phyloP scores from a whole-genome alignment of 257 asterid genomes.

The Lantana camara region DNA sequence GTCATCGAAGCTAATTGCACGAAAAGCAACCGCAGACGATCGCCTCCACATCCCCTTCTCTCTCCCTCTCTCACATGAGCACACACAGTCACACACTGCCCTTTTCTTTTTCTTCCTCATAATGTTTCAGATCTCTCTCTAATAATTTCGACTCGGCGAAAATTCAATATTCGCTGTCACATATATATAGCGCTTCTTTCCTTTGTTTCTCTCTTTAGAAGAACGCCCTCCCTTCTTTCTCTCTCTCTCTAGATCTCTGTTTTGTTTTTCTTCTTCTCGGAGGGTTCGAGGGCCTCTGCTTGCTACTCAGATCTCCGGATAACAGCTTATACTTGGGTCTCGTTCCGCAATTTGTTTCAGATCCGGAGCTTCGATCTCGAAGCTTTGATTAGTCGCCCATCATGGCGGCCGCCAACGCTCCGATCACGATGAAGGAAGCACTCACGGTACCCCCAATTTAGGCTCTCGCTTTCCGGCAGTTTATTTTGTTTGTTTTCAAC shows the following conservation, averaged over 20 bases:
- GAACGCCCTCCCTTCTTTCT: slow-evolving; percentile 30
- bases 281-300: slow-evolving; percentile 53
- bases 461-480: not conserved
- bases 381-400: slow-evolving; percentile 45
- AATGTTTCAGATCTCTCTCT: slow-evolving; percentile 23
- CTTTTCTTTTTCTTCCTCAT: not conserved
- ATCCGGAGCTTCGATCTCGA: slow-evolving; percentile 56
- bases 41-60: slow-evolving; percentile 1
- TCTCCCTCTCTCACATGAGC: slow-evolving; percentile 5
- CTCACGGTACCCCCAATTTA: slow-evolving; percentile 67
- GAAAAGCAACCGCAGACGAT: slow-evolving; percentile 26
- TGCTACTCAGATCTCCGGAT: slow-evolving; percentile 49
- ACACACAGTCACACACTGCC: too few species aligned
- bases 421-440: slow-evolving; percentile 96
- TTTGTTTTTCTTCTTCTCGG: slow-evolving; percentile 25
- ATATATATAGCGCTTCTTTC: not conserved
- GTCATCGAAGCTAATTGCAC: slow-evolving; percentile 23
- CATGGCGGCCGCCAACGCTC: slow-evolving; percentile 99
- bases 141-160: slow-evolving; percentile 24
- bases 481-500: slow-evolving; percentile 16
- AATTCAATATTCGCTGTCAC: slow-evolving; percentile 27
- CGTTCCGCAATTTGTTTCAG: slow-evolving; percentile 41
- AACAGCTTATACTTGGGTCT: slow-evolving; percentile 24
- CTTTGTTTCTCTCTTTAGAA: slow-evolving; percentile 26
- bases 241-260: slow-evolving; percentile 37